Evolutionary conservation across 2,329 filamentous ascomycete genomes (phyloP).

Genomic region (Chrysosphaeria jannelii): DNA sequence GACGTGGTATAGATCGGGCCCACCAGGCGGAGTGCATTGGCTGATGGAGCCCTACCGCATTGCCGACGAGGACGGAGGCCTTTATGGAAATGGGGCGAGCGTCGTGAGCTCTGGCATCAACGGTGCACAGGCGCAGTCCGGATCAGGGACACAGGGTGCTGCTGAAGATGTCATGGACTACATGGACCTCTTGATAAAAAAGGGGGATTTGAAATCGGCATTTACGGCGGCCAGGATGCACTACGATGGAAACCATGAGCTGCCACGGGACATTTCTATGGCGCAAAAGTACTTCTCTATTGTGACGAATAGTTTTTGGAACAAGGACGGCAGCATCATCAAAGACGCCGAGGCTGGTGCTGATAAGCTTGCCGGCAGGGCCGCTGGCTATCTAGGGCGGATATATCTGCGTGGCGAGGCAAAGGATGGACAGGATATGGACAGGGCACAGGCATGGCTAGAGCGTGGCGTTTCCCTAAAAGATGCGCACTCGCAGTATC

Average conservation of each 20-base stretch:
- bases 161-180: constrained; percentile 90
- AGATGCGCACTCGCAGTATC: constrained; percentile 62
- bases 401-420: constrained; percentile 81
- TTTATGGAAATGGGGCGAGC: constrained; percentile 88
- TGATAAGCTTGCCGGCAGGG: constrained; percentile 54
- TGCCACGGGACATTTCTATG: constrained; percentile 40
- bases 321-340: constrained; percentile 39
- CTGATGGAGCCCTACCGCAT: constrained; percentile 54
- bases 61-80: constrained; percentile 68
- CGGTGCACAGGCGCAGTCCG: constrained; percentile 39
- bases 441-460: constrained; percentile 56
- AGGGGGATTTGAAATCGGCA: constrained; percentile 65
- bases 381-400: constrained; percentile 60
- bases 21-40: constrained; percentile 60
- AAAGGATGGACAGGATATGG: constrained; percentile 41
- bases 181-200: constrained; percentile 64
- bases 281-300: constrained; percentile 59
- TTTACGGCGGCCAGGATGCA: constrained; percentile 64
- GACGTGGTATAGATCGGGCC: constrained; percentile 59
- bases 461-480: constrained; percentile 43
- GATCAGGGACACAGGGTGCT: constrained; percentile 56
- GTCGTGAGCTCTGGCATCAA: constrained; percentile 64
- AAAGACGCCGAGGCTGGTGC: constrained; percentile 38
- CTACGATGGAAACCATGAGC: constrained; percentile 55
- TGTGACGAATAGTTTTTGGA: constrained; percentile 60